Evolutionary conservation across 2,329 filamentous ascomycete genomes (phyloP), one percentile per base, ranked within the genome.

Genomic region (Hypoxylon sp.): DNA sequence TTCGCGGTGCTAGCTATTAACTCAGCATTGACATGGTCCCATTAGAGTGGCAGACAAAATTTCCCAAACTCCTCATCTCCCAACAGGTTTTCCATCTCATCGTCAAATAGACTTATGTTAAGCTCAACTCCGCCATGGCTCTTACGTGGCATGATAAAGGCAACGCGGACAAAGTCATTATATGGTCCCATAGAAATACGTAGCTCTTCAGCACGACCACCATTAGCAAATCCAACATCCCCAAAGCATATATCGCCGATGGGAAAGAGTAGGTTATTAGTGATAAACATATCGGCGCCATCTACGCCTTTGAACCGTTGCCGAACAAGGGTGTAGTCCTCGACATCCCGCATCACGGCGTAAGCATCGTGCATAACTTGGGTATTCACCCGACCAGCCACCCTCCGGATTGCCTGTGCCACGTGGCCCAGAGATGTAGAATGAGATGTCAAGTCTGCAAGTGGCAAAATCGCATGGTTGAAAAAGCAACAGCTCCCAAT

Each of bases 51-150:
- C 2, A 17, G 8, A 17, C n/a, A 17, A 17, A 42, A 42, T 19
- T 42, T 42, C 37, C 37, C 37, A 42, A 68, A 68, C 19, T 68
- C 58, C 8, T 63, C 44, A n/a, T 68, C 66, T 19, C 46, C 33
- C 31, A 62, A 1, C 51, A 72, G 44, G 2, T 50, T 8, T 2
- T 72, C 51, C 62, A 65, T 33, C 63, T 73, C 70, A 3, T 73
- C 64, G 1, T 70, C 53, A n/a, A 44, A 71, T 11, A 73, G 46
- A 22, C 51, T 66, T 13, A 65, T 31, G 17, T 66, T 5, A 11
- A 73, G 24, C 54, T 73, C 72, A 8, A 71, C 59, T 17, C 68
- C 72, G 11, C 55, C 64, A 35, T 65, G 47, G 2, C 5, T 46
- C 13, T 51, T 64, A 6, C 66, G 39, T 17, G 72, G 70, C 50